These are phyloP conservation scores for Chaetomium olivaceum DNA, from an alignment of 2,329 filamentous ascomycete species.

Conservation along the genomic window DNA sequence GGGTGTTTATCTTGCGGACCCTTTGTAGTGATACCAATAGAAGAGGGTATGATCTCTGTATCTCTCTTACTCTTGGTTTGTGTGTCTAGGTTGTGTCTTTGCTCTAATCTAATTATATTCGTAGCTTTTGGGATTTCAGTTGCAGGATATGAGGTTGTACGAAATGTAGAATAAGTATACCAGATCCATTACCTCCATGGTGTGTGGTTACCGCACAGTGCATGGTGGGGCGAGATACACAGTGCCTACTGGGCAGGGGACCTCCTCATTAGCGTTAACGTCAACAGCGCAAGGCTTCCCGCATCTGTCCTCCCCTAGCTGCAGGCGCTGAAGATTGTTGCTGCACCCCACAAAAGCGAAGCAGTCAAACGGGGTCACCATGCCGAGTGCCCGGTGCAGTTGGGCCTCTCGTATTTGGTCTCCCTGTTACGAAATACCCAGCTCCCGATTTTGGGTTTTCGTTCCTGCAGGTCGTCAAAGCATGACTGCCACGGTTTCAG, in stretches of 20 bases:
- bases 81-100: not conserved
- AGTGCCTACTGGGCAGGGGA: not conserved
- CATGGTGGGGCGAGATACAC: not conserved
- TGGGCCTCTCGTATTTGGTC: too few relatives aligned
- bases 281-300: conserved; percentile 1
- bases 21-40: conserved; percentile 33
- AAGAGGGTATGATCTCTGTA: conserved; percentile 24
- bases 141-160: not conserved
- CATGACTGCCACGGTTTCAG: not conserved
- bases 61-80: not conserved
- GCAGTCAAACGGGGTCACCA: not conserved
- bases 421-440: not conserved
- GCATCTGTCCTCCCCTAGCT: not conserved
- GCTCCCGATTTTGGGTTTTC: not conserved
- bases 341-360: not conserved
- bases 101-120: not conserved
- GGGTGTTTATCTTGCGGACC: conserved; percentile 11
- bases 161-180: too few relatives aligned
- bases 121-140: not conserved
- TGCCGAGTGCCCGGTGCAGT: not conserved
- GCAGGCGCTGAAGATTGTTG: not conserved
- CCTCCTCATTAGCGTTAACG: not conserved
- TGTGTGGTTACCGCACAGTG: not conserved
- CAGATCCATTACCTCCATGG: too few relatives aligned
- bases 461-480: not conserved